phyloP scores from a whole-genome alignment of 192 early-diverging fungal genomes.

The Allomyces arbusculus region DNA sequence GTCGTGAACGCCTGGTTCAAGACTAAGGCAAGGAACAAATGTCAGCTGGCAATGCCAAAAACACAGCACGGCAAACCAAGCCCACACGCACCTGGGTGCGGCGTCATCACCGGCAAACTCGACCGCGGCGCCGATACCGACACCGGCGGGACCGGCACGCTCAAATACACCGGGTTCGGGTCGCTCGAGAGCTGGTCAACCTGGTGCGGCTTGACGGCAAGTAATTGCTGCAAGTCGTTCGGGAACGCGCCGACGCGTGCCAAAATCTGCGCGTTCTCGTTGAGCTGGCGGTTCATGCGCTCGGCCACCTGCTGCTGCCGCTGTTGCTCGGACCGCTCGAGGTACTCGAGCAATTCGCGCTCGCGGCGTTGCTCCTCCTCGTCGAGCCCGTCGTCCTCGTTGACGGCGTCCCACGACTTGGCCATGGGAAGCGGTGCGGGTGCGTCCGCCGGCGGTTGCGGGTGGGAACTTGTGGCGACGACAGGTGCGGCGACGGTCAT shows the following conservation, averaged over 20 bases:
- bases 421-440: background rate
- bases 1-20: background rate
- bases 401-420: background rate
- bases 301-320: background rate
- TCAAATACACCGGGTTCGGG: background rate
- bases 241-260: background rate
- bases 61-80: background rate
- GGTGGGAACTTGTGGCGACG: background rate
- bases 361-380: background rate
- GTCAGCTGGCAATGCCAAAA: background rate
- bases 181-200: background rate
- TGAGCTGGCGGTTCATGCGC: background rate
- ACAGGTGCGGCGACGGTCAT: background rate
- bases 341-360: background rate
- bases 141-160: no score
- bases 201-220: background rate
- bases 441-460: background rate
- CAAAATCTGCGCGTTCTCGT: background rate
- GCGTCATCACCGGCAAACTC: background rate
- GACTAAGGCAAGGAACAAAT: background rate
- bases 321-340: background rate
- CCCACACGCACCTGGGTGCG: no score
- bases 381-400: background rate
- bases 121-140: background rate
- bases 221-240: background rate